A percentile compares a stretch with the other conserved stretches of the same genome.
phyloP scores from a whole-genome alignment of 1,139 yeast genomes.

The Scheffersomyces insectosa region DNA sequence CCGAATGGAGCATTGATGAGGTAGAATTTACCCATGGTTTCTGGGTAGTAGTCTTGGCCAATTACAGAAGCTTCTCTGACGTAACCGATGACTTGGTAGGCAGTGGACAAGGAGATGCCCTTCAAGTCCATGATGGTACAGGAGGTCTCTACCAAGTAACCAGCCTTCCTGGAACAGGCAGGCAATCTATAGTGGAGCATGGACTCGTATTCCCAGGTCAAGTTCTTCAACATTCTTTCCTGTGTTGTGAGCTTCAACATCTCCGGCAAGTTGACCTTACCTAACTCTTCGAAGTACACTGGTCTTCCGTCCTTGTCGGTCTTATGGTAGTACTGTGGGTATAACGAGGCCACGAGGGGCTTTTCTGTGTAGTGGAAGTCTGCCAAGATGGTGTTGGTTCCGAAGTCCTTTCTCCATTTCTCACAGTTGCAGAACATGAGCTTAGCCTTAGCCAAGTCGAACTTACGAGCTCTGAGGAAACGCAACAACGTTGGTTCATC shows the following conservation, averaged over 20 bases:
- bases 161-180: constrained; percentile 86
- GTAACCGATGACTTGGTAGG: constrained; percentile 82
- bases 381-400: constrained; percentile 79
- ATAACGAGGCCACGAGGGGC: constrained; percentile 81
- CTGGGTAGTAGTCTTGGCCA: constrained; percentile 98
- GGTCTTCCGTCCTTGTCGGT: constrained; percentile 98
- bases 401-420: constrained; percentile 86
- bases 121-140: constrained; percentile 95
- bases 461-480: constrained; percentile 93
- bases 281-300: constrained; percentile 89
- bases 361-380: constrained; percentile 92
- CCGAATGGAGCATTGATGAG: constrained; percentile 97
- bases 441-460: constrained; percentile 75
- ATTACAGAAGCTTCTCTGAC: constrained; percentile 90
- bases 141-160: constrained; percentile 84
- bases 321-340: constrained; percentile 97
- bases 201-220: constrained; percentile 97
- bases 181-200: constrained; percentile 84
- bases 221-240: constrained; percentile 92
- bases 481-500: constrained; percentile 91
- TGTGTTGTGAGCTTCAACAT: constrained; percentile 93
- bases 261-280: constrained; percentile 82
- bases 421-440: constrained; percentile 88
- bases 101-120: constrained; percentile 84
- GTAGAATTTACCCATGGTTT: constrained; percentile 98